These are phyloP conservation scores for Quercus gilva DNA, from an alignment of 306 rosid species.

Conservation along the genomic window DNA sequence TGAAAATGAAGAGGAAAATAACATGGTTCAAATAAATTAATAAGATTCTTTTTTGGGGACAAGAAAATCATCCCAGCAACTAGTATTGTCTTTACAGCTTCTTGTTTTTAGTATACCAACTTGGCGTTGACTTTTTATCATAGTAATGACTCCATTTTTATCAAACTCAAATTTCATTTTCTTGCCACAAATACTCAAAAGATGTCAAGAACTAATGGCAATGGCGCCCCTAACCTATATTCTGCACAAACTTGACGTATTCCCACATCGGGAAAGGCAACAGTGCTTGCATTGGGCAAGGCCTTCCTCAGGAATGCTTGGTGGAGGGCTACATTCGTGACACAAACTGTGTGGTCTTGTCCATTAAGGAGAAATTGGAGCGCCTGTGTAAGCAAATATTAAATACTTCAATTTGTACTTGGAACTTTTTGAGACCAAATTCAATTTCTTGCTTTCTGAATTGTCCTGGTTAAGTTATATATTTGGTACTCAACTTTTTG, in stretches of 20 bases:
- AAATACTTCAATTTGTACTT: neutral
- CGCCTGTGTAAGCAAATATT: slow-evolving; percentile 68
- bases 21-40: too few species aligned
- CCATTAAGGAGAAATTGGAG: slow-evolving; percentile 74
- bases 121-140: too few species aligned
- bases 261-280: slow-evolving; percentile 69
- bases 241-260: slow-evolving; percentile 31
- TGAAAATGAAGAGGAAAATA: too few species aligned
- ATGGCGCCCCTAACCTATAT: slow-evolving; percentile 22
- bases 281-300: slow-evolving; percentile 84
- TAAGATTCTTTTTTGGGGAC: too few species aligned
- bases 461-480: neutral
- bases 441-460: neutral
- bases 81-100: too few species aligned
- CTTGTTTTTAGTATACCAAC: too few species aligned
- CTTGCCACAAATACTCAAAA: slow-evolving; percentile 8
- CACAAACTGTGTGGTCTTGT: slow-evolving; percentile 64
- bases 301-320: slow-evolving; percentile 94
- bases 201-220: slow-evolving; percentile 52
- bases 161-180: neutral
- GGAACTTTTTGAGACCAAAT: neutral
- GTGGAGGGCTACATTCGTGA: slow-evolving; percentile 89
- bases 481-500: too few species aligned
- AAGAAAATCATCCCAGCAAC: too few species aligned
- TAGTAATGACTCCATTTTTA: neutral